Base-by-base conservation (phyloP, 768 basidiomycete species). In the Hygrophoropsis aurantiaca region DNA sequence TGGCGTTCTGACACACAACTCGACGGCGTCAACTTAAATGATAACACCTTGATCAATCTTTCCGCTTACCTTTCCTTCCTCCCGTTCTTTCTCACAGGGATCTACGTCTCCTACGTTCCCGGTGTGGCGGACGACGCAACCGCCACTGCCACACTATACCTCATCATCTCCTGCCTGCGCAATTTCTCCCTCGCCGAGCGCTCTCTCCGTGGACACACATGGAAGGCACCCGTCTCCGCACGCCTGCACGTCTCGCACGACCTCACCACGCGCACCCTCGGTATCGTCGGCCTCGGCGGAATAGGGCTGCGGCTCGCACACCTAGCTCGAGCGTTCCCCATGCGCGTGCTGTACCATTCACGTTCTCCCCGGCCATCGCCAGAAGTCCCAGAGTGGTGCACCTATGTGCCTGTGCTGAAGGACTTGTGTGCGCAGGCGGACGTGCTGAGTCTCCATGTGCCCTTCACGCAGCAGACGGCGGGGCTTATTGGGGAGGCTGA, bases 101-200 rank as follows among this genome's bases (percentile, higher is more conserved):
- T 90, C 49, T 71, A 68, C 27, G 77, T 92, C 26, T 90, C 90
- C 5, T 90, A 92, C 64, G 91, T 89, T 1, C 89, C 90, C 1
- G 81, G 82, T 16, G 87, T 87, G 11, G 89, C 92, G 39, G 84
- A 92, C 65, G 87, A 91, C 55, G 88, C 84, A 18, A 91, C 89
- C 1, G 90, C 90, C 2, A 91, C 88, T 13, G 88, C 87, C 0
- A 89, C 85, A 1, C 66, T 91, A 25, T 90, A 85, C 60, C 78
- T 93, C 35, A 67, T 91, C 53, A 78, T 91, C 55, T 84, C 87
- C 10, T 76, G 83, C 34, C 58, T 87, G 38, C 81, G 87, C 24
- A 82, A 86, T 55, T 90, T 77, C 65, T 75, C 84, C 20, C 58
- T 73, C 46, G 75, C 78, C 16, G 87, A 90, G 65, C 62, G 64